Evolutionary conservation across 805 yeast genomes (phyloP), one percentile per base, ranked within the genome.

Genomic region (Saccharomycopsis sp.): DNA sequence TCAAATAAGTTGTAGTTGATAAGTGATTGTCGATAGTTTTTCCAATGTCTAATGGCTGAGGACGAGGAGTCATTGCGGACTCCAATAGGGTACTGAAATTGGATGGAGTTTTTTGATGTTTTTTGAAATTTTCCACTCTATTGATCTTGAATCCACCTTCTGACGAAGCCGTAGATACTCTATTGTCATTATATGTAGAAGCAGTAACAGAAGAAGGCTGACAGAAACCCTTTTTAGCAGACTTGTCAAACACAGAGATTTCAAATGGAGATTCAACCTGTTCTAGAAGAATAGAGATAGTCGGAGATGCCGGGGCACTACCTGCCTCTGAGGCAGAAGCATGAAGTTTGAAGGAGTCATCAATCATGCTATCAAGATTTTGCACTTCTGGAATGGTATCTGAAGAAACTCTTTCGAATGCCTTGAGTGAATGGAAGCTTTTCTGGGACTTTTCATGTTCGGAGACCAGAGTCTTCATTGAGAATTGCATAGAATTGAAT

Each of bases 11-110:
- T 16, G 48, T 18, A 44, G 24, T 47, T 34, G 59, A 53, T 24
- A 53, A 57, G 41, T 57, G 56, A 9, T 29, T 46, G 37, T 52
- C 59, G n/a, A 56, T 44, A 12, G 48, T 44, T 44, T 44, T 44
- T 16, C 48, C 48, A 12, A 44, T 44, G 18, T 44, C 48, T 44
- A 44, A 44, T 7, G 48, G 48, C 21, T 44, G 48, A 16, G 48
- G 48, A 44, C 48, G 21, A 5, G 48, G 48, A 44, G 48, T 18
- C 8, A 12, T 18, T 16, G 21, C 4, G 16, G 48, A n/a, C 18
- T 44, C 48, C 16, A 44, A 44, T 44, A 44, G 16, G 4, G 18
- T 4, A 12, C 21, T 44, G 21, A 44, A 44, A 12, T 44, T 44
- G 8, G 48, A 44, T 5, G 48, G 21, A 44, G 9, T 44, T 16